phyloP scores from a whole-genome alignment of 805 yeast genomes.

The Lipomyces kockii region DNA sequence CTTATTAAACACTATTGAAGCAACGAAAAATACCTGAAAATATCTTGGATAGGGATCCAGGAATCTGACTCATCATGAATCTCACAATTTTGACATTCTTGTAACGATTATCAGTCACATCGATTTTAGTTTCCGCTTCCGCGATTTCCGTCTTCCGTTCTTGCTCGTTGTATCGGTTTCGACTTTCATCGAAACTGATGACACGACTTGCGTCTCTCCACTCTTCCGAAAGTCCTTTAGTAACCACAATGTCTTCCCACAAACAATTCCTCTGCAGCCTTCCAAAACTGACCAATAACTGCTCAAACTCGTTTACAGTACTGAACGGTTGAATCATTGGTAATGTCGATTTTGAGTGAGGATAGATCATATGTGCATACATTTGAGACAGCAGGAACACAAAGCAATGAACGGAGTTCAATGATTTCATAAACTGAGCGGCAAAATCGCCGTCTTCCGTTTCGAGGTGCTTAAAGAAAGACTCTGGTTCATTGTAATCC shows the following conservation, averaged over 20 bases:
- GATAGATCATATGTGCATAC: slow-evolving; percentile 26
- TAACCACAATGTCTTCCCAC: slow-evolving; percentile 40
- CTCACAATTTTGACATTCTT: slow-evolving; percentile 36
- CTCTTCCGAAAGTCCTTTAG: slow-evolving; percentile 26
- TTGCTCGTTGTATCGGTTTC: slow-evolving; percentile 14
- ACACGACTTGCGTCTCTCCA: slow-evolving; percentile 37
- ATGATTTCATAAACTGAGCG: slow-evolving; percentile 14
- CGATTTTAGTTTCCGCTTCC: slow-evolving; percentile 34
- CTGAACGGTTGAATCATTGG: slow-evolving; percentile 36
- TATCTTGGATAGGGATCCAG: slow-evolving; percentile 26
- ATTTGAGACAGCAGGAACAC: slow-evolving; percentile 34
- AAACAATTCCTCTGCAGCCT: slow-evolving; percentile 40
- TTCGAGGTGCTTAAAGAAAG: slow-evolving; percentile 24
- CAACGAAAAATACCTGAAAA: slow-evolving; percentile 22
- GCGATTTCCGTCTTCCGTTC: slow-evolving; percentile 24
- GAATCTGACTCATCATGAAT: slow-evolving; percentile 35
- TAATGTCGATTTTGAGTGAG: slow-evolving; percentile 33
- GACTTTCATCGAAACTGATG: slow-evolving; percentile 18
- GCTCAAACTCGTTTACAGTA: slow-evolving; percentile 15
- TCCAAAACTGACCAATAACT: slow-evolving; percentile 38
- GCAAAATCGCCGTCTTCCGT: slow-evolving; percentile 17
- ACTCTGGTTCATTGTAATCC: slow-evolving; percentile 17
- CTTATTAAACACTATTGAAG: background rate
- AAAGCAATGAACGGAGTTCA: slow-evolving; percentile 31
- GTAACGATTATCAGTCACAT: slow-evolving; percentile 31